phyloP scores from a whole-genome alignment of 345 rosid genomes.

The Theobroma cacao region DNA sequence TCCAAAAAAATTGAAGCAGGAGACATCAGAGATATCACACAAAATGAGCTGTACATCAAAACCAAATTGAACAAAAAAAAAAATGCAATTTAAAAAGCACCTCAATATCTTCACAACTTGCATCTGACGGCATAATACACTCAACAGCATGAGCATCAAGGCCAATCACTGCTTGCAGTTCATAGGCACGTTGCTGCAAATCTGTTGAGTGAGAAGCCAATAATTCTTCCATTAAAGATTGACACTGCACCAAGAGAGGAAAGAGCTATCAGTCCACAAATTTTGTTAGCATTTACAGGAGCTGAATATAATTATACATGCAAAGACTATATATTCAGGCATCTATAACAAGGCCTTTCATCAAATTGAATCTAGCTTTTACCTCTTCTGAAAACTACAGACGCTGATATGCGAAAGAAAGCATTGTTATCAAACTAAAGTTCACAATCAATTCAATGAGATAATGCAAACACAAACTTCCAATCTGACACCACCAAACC shows the following conservation, averaged over 20 bases:
- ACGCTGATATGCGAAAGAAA: not conserved
- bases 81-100: slow-evolving; percentile 29
- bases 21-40: not conserved
- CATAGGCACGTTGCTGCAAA: slow-evolving; percentile 98
- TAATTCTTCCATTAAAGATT: slow-evolving; percentile 82
- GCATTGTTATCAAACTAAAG: not conserved
- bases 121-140: slow-evolving; percentile 74
- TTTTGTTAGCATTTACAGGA: not conserved
- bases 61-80: not conserved
- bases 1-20: not conserved
- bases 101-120: slow-evolving; percentile 97
- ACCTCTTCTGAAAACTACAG: not conserved
- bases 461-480: not conserved
- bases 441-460: not conserved
- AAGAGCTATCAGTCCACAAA: slow-evolving; percentile 6
- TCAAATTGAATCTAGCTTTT: not conserved
- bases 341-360: not conserved
- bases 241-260: slow-evolving; percentile 61
- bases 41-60: not conserved
- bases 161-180: slow-evolving; percentile 71
- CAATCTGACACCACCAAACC: not conserved
- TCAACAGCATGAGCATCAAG: slow-evolving; percentile 69
- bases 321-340: slow-evolving; percentile 2
- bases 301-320: not conserved
- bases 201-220: slow-evolving; percentile 95